Evolutionary conservation across 163 green algal species (phyloP).

Genomic region (Chlamydomonas reinhardtii): DNA sequence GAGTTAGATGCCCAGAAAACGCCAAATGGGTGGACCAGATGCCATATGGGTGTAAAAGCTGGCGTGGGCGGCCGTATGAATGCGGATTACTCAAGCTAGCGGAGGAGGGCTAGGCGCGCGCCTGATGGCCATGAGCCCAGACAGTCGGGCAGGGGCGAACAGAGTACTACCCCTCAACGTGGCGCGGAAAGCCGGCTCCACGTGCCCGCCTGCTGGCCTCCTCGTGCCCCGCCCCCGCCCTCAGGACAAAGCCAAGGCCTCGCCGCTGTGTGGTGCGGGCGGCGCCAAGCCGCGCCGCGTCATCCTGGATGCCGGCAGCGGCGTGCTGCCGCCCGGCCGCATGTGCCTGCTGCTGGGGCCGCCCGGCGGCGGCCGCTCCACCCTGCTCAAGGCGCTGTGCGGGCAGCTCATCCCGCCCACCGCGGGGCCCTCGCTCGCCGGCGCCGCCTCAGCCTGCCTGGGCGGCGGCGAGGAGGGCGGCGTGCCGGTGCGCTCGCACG

Average conservation of each 20-base stretch:
- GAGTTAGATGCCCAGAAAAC: too few relatives aligned
- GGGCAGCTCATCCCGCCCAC: conserved; percentile 58
- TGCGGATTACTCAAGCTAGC: too few relatives aligned
- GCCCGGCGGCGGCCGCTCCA: conserved; percentile 79
- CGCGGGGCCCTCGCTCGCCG: neutral
- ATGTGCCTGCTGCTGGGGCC: conserved; percentile 86
- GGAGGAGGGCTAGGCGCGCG: too few relatives aligned
- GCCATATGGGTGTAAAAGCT: too few relatives aligned
- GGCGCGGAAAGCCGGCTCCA: too few relatives aligned
- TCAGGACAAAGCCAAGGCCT: neutral
- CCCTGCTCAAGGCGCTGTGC: conserved; percentile 74
- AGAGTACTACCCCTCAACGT: too few relatives aligned
- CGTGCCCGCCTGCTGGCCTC: neutral
- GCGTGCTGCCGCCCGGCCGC: conserved; percentile 59
- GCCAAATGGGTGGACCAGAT: too few relatives aligned
- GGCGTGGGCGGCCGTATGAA: too few relatives aligned
- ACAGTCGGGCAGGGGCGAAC: too few relatives aligned
- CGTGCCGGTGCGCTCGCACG: neutral
- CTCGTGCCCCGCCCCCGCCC: too few relatives aligned
- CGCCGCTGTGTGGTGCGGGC: neutral
- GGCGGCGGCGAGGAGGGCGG: conserved; percentile 47
- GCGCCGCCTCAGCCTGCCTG: neutral
- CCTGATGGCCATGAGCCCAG: too few relatives aligned
- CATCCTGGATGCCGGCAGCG: conserved; percentile 22
- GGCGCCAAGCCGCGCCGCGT: conserved; percentile 23